Base-by-base conservation (phyloP, 2,329 filamentous ascomycete genomes). In the Aspergillus awamori region DNA sequence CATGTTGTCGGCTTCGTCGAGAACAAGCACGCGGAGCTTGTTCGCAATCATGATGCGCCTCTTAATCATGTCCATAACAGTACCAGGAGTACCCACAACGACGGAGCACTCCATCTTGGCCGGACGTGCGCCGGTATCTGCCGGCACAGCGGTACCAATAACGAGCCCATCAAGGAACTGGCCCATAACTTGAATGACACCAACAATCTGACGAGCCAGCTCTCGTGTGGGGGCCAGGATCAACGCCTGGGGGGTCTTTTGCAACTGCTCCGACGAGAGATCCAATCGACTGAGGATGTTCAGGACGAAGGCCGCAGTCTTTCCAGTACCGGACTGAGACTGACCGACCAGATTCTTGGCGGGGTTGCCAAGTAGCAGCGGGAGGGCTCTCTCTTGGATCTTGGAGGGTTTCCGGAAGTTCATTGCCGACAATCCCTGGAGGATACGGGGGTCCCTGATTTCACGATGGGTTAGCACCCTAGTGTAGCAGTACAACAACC, bases 1-100 rank as follows among this genome's bases (percentile, higher is more conserved):
- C 95, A 99, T 99, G 80, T 97, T 98, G 80, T 99, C 95, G 60
- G 95, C 95, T 81, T 99, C 95, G 72, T 99, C 95, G 57, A 99
- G 84, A 59, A 97, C 94, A 63, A 99, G 84, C 8, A 96, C 86
- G 76, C 88, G 91, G 68, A 99, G 82, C 60, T 87, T 80, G 17
- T 84, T 86, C 0, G 87, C 78, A 68, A 96, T 87, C 65, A 99
- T 84, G 72, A 91, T 85, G 67, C 87, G 85, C 70, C 89, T 87
- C 71, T 89, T 89, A 70, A 97, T 89, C 70, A 95, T 83, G 72
- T 98, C 95, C 82, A 90, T 89, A 53, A 95, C 92, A 0, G 94
- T 98, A 58, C 95, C 95, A 0, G 95, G 95, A 1, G 95, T 99
- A 62, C 95, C 95, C 62, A 97, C 91, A 28, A 99, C 86, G 52